These are phyloP conservation scores for Lachnum nothofagi DNA, from an alignment of 2,329 filamentous ascomycete species.

Conservation along the genomic window DNA sequence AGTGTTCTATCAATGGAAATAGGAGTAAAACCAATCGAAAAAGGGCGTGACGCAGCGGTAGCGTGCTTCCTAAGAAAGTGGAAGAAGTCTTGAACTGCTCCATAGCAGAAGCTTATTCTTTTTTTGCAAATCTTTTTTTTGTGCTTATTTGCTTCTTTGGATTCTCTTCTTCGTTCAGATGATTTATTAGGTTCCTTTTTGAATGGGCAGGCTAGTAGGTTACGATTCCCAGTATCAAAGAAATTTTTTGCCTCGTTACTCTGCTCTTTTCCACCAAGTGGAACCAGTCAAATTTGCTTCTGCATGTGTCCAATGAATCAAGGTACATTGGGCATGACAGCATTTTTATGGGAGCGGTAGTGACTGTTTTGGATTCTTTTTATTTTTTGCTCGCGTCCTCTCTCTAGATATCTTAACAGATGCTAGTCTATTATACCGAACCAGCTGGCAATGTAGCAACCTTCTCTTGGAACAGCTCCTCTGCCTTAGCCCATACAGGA, in stretches of 20 bases:
- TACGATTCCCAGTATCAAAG: too few relatives aligned
- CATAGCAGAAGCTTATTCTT: not conserved
- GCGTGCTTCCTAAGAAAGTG: conserved; percentile 3
- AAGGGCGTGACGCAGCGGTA: conserved; percentile 4
- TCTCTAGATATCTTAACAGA: not conserved
- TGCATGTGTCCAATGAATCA: too few relatives aligned
- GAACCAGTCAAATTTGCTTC: too few relatives aligned
- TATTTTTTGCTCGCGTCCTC: not conserved
- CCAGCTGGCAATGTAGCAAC: conserved; percentile 59
- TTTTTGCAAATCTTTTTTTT: not conserved
- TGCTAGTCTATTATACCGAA: not conserved
- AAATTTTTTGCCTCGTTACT: too few relatives aligned
- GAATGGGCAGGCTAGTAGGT: too few relatives aligned
- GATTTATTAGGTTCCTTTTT: too few relatives aligned
- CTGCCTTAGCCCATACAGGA: conserved; percentile 78
- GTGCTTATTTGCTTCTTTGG: too few relatives aligned
- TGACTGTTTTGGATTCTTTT: not conserved
- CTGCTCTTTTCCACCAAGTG: too few relatives aligned
- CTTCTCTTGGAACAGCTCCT: conserved; percentile 81
- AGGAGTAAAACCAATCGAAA: not conserved
- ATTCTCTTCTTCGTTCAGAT: too few relatives aligned
- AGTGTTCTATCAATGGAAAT: too few relatives aligned
- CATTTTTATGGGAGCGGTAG: too few relatives aligned
- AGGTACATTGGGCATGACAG: too few relatives aligned
- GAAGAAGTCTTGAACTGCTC: conserved; percentile 3